phyloP scores from a whole-genome alignment of 2,329 filamentous ascomycete genomes.

The Escovopsis sp. region DNA sequence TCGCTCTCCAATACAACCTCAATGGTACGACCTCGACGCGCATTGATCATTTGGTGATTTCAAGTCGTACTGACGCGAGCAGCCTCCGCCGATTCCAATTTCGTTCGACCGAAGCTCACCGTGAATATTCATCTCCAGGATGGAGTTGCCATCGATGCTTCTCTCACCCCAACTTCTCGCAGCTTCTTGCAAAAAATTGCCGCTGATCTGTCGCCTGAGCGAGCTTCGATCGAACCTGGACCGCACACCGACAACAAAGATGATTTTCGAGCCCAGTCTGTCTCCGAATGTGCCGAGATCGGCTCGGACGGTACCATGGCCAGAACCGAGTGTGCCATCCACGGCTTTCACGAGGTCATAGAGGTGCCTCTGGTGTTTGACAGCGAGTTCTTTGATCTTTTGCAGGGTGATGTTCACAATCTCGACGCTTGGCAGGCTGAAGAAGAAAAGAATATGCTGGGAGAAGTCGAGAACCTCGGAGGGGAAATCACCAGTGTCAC shows the following conservation, averaged over 20 bases:
- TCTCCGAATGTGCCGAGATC: neutral
- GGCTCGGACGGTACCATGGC: too few species aligned
- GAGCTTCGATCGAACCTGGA: neutral
- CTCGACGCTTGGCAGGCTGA: constrained; percentile 53
- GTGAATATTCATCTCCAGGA: constrained; percentile 53
- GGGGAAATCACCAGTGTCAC: constrained; percentile 49
- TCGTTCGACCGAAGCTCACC: constrained; percentile 53
- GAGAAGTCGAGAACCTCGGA: constrained; percentile 50
- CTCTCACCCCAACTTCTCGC: constrained; percentile 49
- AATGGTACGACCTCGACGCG: constrained; percentile 23
- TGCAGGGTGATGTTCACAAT: constrained; percentile 55
- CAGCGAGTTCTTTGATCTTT: constrained; percentile 62
- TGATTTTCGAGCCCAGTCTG: neutral
- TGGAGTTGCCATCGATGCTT: constrained; percentile 54
- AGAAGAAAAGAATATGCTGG: constrained; percentile 49
- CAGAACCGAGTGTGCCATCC: too few species aligned
- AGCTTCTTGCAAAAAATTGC: constrained; percentile 48
- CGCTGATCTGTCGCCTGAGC: constrained; percentile 20
- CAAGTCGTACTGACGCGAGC: neutral
- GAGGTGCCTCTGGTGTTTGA: constrained; percentile 67
- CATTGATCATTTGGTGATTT: neutral
- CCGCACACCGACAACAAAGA: neutral
- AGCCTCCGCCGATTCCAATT: constrained; percentile 25
- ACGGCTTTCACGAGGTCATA: constrained; percentile 25
- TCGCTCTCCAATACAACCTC: constrained; percentile 40